A percentile compares a stretch with the other conserved stretches of the same genome.
phyloP scores from a whole-genome alignment of 1,284 basidiomycete genomes.

The Naganishia albida region DNA sequence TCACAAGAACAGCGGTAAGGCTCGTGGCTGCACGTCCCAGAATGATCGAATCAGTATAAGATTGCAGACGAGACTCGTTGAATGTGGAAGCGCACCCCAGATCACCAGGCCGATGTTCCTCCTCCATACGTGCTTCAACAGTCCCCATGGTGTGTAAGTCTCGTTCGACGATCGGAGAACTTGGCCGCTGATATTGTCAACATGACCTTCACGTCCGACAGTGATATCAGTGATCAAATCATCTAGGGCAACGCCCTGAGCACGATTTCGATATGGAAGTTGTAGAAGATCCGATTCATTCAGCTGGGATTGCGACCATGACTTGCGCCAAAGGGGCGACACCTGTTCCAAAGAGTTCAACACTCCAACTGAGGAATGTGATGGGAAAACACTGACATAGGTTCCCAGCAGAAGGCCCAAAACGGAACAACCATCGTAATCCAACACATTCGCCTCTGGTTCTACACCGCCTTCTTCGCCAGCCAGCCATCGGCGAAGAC shows the following conservation, averaged over 20 bases:
- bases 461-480: slow-evolving; percentile 13
- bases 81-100: neutral
- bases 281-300: slow-evolving; percentile 22
- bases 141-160: slow-evolving; percentile 10
- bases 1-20: neutral
- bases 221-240: neutral
- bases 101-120: neutral
- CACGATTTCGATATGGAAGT: slow-evolving; percentile 1
- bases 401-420: slow-evolving; percentile 44
- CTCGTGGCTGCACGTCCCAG: neutral
- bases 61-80: neutral
- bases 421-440: slow-evolving; percentile 47
- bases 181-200: neutral
- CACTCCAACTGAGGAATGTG: neutral
- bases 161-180: neutral
- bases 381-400: slow-evolving; percentile 38
- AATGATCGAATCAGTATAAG: neutral
- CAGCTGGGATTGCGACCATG: slow-evolving; percentile 11
- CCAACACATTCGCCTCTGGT: slow-evolving; percentile 43
- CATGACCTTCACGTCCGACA: too few species aligned
- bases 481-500: slow-evolving; percentile 3
- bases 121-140: slow-evolving; percentile 5
- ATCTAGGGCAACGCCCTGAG: neutral
- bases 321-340: slow-evolving; percentile 17
- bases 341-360: neutral